Evolutionary conservation across 257 asterid species (phyloP).

Genomic region (Leptodermis oblonga): DNA sequence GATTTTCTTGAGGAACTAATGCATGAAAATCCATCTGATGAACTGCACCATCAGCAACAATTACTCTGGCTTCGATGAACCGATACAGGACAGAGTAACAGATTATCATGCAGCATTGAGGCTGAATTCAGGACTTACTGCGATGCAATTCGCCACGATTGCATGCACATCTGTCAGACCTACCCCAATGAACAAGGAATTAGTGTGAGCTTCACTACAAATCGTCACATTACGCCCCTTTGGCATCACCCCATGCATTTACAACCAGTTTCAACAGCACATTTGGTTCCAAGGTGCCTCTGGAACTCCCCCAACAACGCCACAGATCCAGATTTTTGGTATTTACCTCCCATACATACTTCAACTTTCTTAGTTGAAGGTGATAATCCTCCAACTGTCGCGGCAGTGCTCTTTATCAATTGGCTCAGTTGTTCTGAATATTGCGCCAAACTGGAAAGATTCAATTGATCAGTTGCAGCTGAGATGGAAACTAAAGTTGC

Average conservation of each 20-base stretch:
- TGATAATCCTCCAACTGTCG: not conserved
- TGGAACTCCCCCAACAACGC: slow-evolving; percentile 55
- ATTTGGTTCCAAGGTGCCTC: slow-evolving; percentile 44
- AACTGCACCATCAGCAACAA: too few species aligned
- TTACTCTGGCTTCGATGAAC: too few species aligned
- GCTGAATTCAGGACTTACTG: slow-evolving; percentile 26
- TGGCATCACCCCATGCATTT: slow-evolving; percentile 92
- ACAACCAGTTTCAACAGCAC: slow-evolving; percentile 62
- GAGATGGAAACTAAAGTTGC: not conserved
- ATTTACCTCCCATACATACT: slow-evolving; percentile 95
- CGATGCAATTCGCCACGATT: slow-evolving; percentile 51
- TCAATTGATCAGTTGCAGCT: not conserved
- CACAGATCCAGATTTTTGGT: slow-evolving; percentile 65
- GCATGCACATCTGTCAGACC: slow-evolving; percentile 65
- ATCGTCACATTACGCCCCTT: slow-evolving; percentile 77
- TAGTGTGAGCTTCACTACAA: slow-evolving; percentile 4
- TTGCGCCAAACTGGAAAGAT: not conserved
- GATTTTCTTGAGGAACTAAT: too few species aligned
- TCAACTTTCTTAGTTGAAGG: slow-evolving; percentile 44
- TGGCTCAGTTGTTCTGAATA: slow-evolving; percentile 8
- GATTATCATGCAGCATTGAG: slow-evolving; percentile 27
- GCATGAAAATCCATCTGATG: too few species aligned
- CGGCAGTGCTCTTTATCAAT: slow-evolving; percentile 2
- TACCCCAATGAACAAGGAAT: slow-evolving; percentile 53
- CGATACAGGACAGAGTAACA: not conserved